Conservation (phyloP, 2,329 filamentous ascomycete species). For the Epichloe brachyelytri region DNA sequence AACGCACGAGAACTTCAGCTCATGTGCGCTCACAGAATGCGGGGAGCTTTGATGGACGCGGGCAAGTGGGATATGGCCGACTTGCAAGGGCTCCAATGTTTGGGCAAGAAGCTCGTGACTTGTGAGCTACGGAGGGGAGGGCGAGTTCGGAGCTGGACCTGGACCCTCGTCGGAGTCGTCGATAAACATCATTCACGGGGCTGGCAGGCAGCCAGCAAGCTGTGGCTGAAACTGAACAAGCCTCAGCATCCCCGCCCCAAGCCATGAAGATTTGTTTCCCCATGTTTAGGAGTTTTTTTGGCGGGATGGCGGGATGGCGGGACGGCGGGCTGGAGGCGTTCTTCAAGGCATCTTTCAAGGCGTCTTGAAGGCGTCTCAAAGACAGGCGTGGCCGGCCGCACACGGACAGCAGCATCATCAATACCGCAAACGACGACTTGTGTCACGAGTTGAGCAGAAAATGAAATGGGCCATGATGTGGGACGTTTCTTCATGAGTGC, state of each 20-base stretch:
- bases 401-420: not conserved
- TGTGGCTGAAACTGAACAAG: not conserved
- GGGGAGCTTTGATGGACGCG: conserved; percentile 1
- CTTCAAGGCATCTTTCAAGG: too few relatives aligned
- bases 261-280: not conserved
- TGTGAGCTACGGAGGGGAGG: not conserved
- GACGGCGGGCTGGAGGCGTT: too few relatives aligned
- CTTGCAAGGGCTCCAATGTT: not conserved
- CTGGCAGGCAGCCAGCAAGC: too few relatives aligned
- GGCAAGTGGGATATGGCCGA: conserved; percentile 1
- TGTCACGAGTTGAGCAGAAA: conserved; percentile 2
- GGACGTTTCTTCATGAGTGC: too few relatives aligned
- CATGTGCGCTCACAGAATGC: not conserved
- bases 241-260: not conserved
- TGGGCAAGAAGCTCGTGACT: not conserved
- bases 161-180: not conserved
- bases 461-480: not conserved
- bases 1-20: too few relatives aligned
- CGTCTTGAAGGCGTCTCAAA: not conserved
- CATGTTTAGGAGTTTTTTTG: not conserved
- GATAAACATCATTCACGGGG: not conserved
- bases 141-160: not conserved
- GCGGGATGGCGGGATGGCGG: not conserved
- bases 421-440: not conserved
- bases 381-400: not conserved